A percentile compares a stretch with the other conserved stretches of the same genome.
Conservation (phyloP, 2,329 filamentous ascomycete species). For the Aspergillus aculeatus region DNA sequence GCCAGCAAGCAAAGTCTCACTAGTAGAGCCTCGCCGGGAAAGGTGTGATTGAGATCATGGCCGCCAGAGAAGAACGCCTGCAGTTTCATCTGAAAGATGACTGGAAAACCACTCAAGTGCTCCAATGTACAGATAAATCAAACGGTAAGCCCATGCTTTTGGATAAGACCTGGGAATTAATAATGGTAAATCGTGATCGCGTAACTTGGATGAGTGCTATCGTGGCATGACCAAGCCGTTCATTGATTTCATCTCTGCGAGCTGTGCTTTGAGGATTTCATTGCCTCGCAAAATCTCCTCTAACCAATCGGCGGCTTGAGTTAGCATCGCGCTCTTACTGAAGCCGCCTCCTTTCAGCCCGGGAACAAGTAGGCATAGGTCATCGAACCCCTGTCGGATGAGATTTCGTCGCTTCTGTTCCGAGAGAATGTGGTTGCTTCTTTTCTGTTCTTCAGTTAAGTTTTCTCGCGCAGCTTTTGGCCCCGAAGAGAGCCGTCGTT, state of each 20-base stretch:
- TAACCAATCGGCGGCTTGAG: slow-evolving; percentile 75
- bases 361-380: slow-evolving; percentile 74
- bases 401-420: slow-evolving; percentile 82
- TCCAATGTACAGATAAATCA: slow-evolving; percentile 13
- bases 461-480: slow-evolving; percentile 54
- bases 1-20: neutral
- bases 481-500: slow-evolving; percentile 28
- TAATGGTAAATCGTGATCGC: slow-evolving; percentile 22
- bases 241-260: slow-evolving; percentile 48
- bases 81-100: slow-evolving; percentile 13
- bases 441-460: slow-evolving; percentile 74
- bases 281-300: slow-evolving; percentile 71
- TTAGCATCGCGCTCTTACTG: slow-evolving; percentile 78
- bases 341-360: slow-evolving; percentile 70
- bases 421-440: slow-evolving; percentile 81
- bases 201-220: slow-evolving; percentile 23
- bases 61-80: slow-evolving; percentile 23
- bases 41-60: slow-evolving; percentile 20
- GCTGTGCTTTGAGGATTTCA: slow-evolving; percentile 54
- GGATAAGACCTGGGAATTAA: slow-evolving; percentile 5
- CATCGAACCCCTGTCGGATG: slow-evolving; percentile 79
- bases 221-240: slow-evolving; percentile 39
- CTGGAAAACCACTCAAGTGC: slow-evolving; percentile 26
- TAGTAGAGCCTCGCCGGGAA: neutral
- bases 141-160: neutral